Evolutionary conservation across 202 grass and related monocot genomes (phyloP), one percentile per base, ranked within the genome.

Genomic region (Setaria italica): DNA sequence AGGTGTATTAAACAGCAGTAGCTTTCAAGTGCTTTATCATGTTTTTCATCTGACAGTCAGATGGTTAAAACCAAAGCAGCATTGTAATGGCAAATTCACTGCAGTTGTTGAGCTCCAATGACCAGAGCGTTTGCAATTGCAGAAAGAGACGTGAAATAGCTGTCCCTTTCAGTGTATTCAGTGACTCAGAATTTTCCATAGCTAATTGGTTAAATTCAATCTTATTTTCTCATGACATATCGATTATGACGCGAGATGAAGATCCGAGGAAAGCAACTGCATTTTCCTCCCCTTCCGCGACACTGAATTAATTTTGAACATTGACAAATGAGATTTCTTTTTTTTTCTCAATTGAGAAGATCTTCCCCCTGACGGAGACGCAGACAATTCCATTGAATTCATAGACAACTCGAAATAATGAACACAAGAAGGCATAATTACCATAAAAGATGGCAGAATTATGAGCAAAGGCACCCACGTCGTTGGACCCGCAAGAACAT

Each of bases 71-170:
- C 37, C 21, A 86, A 1, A 25, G 55, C 20, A 43, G 80, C 2
- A 55, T n/a, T 42, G 74, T 65, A 79, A 68, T 81, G 12, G 70
- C 7, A 62, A 89, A 89, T 73, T 7, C 25, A 25, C 8, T 4
- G n/a, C 49, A 70, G 50, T 57, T 81, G 8, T 19, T 8, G 20
- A 43, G 9, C 12, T 46, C 15, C n/a, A 82, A 15, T 72, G 41
- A 48, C 14, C 25, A 62, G 67, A 11, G 11, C 10, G 5, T 72
- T 32, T 20, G 37, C 37, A 33, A 33, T 45, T 47, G 4, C 17
- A 53, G 67, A 83, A 64, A 69, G 56, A 70, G 39, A 67, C 11
- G 5, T 77, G 11, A 56, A 76, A 87, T 10, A 30, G 11, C 41
- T 60, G 48, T 51, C 53, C 10, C 51, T 65, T 33, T 83, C 71